phyloP scores from a whole-genome alignment of 1,284 basidiomycete species.

The Apiotrichum veenhuisii region DNA sequence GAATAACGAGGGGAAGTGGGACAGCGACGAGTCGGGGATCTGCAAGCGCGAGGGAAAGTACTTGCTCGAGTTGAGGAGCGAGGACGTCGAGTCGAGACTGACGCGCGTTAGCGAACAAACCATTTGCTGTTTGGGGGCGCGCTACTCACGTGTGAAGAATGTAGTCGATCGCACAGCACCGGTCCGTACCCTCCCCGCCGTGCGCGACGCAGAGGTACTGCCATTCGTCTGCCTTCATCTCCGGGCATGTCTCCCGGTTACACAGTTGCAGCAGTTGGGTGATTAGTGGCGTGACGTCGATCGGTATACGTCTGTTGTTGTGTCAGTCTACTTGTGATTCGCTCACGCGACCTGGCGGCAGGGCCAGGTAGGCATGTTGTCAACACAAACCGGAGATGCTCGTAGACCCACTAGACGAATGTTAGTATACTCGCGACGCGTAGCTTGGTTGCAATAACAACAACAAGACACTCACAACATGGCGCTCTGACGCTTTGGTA shows the following conservation, averaged over 20 bases:
- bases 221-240: slow-evolving; percentile 98
- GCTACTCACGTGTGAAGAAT: slow-evolving; percentile 72
- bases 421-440: slow-evolving; percentile 51
- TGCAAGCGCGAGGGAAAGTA: slow-evolving; percentile 85
- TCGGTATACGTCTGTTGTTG: slow-evolving; percentile 70
- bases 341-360: slow-evolving; percentile 1
- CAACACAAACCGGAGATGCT: slow-evolving; percentile 71
- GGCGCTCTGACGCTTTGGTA: slow-evolving; percentile 50
- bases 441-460: too few relatives aligned
- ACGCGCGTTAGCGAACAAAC: slow-evolving; percentile 76
- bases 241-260: slow-evolving; percentile 74
- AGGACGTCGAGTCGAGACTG: slow-evolving; percentile 87
- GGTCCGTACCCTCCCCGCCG: slow-evolving; percentile 49
- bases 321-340: not conserved
- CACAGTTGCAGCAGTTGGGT: slow-evolving; percentile 82
- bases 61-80: slow-evolving; percentile 83
- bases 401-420: slow-evolving; percentile 84
- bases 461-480: slow-evolving; percentile 44
- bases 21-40: slow-evolving; percentile 72
- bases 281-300: slow-evolving; percentile 85
- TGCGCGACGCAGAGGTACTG: slow-evolving; percentile 93
- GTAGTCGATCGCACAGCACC: slow-evolving; percentile 97
- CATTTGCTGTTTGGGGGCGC: not conserved
- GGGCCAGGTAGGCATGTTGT: not conserved
- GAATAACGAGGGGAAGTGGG: slow-evolving; percentile 71